Base-by-base conservation (phyloP, 495 filamentous ascomycete genomes). In the Annulohypoxylon nitens region DNA sequence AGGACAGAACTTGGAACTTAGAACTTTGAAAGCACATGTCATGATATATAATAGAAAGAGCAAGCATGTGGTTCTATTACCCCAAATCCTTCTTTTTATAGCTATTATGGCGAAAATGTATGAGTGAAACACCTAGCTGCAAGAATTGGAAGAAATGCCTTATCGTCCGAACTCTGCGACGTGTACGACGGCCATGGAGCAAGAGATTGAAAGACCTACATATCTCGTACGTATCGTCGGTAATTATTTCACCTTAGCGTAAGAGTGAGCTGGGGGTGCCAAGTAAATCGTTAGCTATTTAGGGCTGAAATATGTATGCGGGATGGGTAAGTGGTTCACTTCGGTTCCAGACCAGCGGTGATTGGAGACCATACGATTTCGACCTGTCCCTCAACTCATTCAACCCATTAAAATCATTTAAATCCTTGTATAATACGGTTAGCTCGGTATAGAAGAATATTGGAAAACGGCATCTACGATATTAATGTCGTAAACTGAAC, bases 141-240 rank as follows among this genome's bases (percentile, higher is more conserved):
- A 60, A 23, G 55, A 23, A 16, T 34, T 43, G 34, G 23, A 37
- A 55, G 30, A 30, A 36, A 71, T 18, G 41, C 51, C 45, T 67
- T 63, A 39, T 58, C 61, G 11, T 62, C 48, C 43, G 26, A 61
- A 67, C 2, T 58, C 43, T 62, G 58, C 50, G 34, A 72, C 69
- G 63, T 71, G 69, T 71, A 65, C 30, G 39, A 67, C 45, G 4
- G 65, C n/a, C 18, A 71, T 61, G 61, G 62, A 71, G 39, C 41
- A 67, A 30, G 51, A 57, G 34, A 20, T 57, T 33, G 26, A 45
- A 12, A 67, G 69, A 57, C 63, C 64, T 72, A 61, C 69, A 61
- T 66, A 66, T 41, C 25, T 67, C 51, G 36, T 43, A 60, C 37
- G 8, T 58, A 37, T 58, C 20, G 20, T 41, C 18, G 37, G 37